phyloP scores from a whole-genome alignment of 108 stramenopile species.

The Skeletonema tropicum region DNA sequence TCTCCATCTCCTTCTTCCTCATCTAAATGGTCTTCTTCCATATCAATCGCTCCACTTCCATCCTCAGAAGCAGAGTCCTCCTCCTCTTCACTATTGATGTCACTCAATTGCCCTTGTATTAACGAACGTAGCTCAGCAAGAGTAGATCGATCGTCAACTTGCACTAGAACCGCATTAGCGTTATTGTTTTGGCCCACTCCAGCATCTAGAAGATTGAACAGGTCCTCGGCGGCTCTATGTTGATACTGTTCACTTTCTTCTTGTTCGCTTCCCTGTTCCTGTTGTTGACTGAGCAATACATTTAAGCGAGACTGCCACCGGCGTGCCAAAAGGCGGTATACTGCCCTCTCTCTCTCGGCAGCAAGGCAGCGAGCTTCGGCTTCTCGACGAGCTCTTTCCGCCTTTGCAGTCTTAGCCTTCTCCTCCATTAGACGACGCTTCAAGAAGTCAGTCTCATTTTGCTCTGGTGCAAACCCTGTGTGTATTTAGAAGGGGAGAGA shows the following conservation, averaged over 20 bases:
- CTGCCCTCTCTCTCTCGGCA: slow-evolving; percentile 63
- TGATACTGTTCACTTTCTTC: slow-evolving; percentile 20
- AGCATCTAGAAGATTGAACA: slow-evolving; percentile 22
- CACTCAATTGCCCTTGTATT: slow-evolving; percentile 33
- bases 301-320: slow-evolving; percentile 71
- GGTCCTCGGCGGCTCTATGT: slow-evolving; percentile 31
- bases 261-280: background rate
- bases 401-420: slow-evolving; percentile 55
- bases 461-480: slow-evolving; percentile 80
- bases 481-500: background rate
- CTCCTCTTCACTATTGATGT: slow-evolving; percentile 29
- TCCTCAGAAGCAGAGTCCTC: slow-evolving; percentile 26
- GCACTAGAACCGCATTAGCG: slow-evolving; percentile 12
- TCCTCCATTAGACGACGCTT: slow-evolving; percentile 70
- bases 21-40: slow-evolving; percentile 36
- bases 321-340: slow-evolving; percentile 66
- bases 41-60: slow-evolving; percentile 22
- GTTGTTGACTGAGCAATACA: slow-evolving; percentile 38
- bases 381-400: slow-evolving; percentile 63
- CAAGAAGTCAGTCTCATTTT: slow-evolving; percentile 63
- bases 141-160: slow-evolving; percentile 21
- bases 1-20: slow-evolving; percentile 5
- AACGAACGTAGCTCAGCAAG: slow-evolving; percentile 27
- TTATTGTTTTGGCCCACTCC: slow-evolving; percentile 18
- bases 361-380: slow-evolving; percentile 54